Evolutionary conservation across 208 protist genomes (phyloP).

Genomic region (Crithidia mellificae): DNA sequence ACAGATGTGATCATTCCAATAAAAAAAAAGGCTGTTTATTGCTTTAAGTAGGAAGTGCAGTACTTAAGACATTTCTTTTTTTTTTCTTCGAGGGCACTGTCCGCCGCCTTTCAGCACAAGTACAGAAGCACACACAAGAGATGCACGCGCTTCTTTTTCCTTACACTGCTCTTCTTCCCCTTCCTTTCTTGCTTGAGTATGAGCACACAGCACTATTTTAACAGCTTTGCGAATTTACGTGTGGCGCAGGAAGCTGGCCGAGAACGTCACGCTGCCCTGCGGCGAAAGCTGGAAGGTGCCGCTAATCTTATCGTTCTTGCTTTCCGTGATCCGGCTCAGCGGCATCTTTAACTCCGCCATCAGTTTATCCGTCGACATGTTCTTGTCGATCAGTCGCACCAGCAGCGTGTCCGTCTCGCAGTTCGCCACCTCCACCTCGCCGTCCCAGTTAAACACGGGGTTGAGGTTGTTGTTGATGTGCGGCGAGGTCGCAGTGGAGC

Average conservation of each 20-base stretch:
- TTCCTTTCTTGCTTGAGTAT: no score
- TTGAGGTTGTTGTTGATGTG: conserved; percentile 59
- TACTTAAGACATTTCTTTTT: no score
- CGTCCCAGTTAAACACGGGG: conserved; percentile 67
- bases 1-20: no score
- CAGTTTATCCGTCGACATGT: conserved; percentile 57
- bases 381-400: conserved; percentile 69
- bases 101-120: no score
- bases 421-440: conserved; percentile 55
- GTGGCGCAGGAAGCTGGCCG: conserved; percentile 43
- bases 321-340: conserved; percentile 30
- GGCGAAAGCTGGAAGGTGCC: conserved; percentile 55
- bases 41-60: no score
- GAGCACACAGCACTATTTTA: neutral
- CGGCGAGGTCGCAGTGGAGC: conserved; percentile 38
- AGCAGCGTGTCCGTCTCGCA: conserved; percentile 42
- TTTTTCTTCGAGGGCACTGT: no score
- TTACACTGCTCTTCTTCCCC: neutral
- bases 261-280: conserved; percentile 52
- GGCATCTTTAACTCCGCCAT: conserved; percentile 57
- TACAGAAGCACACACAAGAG: no score
- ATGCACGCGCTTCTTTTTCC: no score
- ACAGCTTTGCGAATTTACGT: conserved; percentile 13
- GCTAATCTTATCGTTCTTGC: conserved; percentile 29
- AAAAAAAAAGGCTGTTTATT: no score